Conservation (phyloP, 225 moss, liverwort and hornwort genomes). For the Pleurozium schreberi region DNA sequence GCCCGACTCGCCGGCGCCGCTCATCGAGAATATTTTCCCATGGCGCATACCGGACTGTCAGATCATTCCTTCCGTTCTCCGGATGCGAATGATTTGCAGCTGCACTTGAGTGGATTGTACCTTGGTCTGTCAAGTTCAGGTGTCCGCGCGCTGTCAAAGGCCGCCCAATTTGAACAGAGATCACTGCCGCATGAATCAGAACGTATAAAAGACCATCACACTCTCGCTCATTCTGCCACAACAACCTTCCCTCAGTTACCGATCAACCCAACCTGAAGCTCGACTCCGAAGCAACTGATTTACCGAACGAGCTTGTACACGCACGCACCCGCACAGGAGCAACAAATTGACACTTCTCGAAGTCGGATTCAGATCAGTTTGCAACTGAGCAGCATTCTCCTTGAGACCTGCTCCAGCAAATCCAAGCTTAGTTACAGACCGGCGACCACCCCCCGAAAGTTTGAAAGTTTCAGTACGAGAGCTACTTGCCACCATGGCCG, state of each 20-base stretch:
- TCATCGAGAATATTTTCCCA: not conserved
- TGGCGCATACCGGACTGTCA: not conserved
- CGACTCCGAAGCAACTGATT: not conserved
- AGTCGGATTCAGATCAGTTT: not conserved
- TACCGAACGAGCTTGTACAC: no score
- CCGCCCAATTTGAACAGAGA: not conserved
- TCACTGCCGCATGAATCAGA: not conserved
- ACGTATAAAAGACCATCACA: not conserved
- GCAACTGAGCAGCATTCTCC: not conserved
- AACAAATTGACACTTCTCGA: not conserved
- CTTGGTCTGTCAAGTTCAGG: not conserved
- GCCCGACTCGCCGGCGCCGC: not conserved
- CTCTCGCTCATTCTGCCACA: not conserved
- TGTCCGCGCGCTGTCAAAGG: no score
- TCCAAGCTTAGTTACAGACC: not conserved
- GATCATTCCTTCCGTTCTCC: not conserved
- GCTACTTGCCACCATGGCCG: not conserved
- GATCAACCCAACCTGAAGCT: not conserved
- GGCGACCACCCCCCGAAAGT: no score
- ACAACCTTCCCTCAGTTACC: not conserved
- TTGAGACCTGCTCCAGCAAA: not conserved
- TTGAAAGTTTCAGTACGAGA: not conserved
- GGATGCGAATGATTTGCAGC: not conserved
- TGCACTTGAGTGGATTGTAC: not conserved
- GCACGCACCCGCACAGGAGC: not conserved